Base-by-base conservation (phyloP, 2,329 filamentous ascomycete genomes). In the Epichloe glyceriae region DNA sequence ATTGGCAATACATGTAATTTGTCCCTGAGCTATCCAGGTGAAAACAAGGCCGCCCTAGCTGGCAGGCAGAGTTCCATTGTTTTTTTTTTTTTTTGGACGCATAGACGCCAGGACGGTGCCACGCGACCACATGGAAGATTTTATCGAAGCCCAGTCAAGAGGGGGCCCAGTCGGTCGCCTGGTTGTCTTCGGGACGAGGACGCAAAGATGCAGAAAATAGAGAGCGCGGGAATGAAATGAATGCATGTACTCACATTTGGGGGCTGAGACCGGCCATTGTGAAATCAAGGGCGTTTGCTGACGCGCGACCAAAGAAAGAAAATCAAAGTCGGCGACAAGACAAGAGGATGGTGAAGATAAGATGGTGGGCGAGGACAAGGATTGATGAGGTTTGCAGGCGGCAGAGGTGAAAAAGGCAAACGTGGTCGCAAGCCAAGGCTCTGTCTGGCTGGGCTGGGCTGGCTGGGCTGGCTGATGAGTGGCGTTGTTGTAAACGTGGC, bases 191-290 rank as follows among this genome's bases (percentile, higher is more conserved):
- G 39, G 14, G 15, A 34, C 26, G 49, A n/a, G 35, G 41, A 14
- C 45, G 33, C 8, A 30, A 37, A 50, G 12, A 8, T 30, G 34
- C 3, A 34, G 19, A 15, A 6, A 6, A 35, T 26, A 40, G 22
- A 41, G 41, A 8, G 35, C 19, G 17, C 14, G 12, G 5, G 19
- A 38, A 22, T n/a, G n/a, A n/a, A n/a, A n/a, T n/a, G n/a, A n/a
- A n/a, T 33, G 45, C 34, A 11, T 22, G 17, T 22, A 55, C 78
- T 64, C 73, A 84, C 81, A 84, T 73, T 68, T 84, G 81, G 61
- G 81, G 75, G 62, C 73, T 80, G 61, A 85, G 69, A 53, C 69
- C 69, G 61, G 69, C 79, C 80, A 83, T 84, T 67, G 69, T 80
- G 66, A 37, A 50, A 4, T 38, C 14, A 11, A 12, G 26, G 39